Evolutionary conservation across 306 rosid species (phyloP).

Genomic region (Clitoria ternatea): DNA sequence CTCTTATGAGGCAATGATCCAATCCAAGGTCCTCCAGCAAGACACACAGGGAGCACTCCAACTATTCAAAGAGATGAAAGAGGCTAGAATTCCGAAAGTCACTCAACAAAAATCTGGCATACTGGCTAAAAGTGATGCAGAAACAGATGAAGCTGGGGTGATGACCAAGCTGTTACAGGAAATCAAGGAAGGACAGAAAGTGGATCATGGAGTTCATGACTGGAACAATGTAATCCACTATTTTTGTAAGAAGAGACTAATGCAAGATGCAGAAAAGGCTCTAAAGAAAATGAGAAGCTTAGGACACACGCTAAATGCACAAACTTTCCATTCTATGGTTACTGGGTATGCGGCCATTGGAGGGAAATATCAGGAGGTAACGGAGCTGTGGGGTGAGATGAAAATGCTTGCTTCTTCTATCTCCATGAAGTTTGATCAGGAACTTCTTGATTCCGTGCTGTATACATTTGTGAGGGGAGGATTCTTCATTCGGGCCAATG

Average conservation of each 20-base stretch:
- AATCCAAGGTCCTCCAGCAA: conserved; percentile 64
- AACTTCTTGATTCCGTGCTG: conserved; percentile 82
- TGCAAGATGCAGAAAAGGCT: conserved; percentile 88
- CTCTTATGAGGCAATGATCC: conserved; percentile 70
- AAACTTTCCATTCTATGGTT: conserved; percentile 83
- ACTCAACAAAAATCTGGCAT: conserved; percentile 42
- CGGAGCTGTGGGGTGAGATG: conserved; percentile 93
- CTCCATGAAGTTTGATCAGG: conserved; percentile 86
- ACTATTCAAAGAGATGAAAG: conserved; percentile 78
- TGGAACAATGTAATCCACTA: conserved; percentile 90
- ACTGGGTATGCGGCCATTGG: conserved; percentile 88
- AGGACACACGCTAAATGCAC: conserved; percentile 76
- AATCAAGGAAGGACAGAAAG: conserved; percentile 73
- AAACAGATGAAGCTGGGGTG: conserved; percentile 46
- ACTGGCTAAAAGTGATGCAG: conserved; percentile 41
- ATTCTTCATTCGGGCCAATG: conserved; percentile 73
- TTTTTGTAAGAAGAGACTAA: conserved; percentile 71
- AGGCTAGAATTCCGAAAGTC: conserved; percentile 57
- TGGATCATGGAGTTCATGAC: conserved; percentile 73
- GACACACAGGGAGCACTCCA: conserved; percentile 74
- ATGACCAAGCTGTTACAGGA: conserved; percentile 71
- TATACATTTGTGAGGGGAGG: conserved; percentile 88
- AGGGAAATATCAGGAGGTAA: conserved; percentile 78
- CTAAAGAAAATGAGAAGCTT: conserved; percentile 80
- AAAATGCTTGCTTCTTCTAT: conserved; percentile 63